A percentile compares a stretch with the other conserved stretches of the same genome.
These are phyloP conservation scores for Beauveria sp. DNA, from an alignment of 2,329 filamentous ascomycete species.

Conservation along the genomic window DNA sequence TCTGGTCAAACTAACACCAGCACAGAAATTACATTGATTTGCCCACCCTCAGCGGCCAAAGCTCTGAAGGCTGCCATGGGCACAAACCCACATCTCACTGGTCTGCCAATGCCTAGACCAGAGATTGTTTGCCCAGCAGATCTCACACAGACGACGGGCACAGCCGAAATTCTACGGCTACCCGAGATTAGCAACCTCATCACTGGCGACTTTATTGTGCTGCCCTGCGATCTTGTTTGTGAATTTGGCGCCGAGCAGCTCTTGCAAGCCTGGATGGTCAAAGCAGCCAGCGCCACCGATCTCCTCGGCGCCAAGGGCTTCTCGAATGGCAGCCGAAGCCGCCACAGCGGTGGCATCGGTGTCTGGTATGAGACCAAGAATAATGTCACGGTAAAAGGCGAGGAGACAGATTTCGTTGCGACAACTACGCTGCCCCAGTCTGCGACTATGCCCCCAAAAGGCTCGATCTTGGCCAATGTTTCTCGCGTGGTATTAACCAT, in stretches of 20 bases:
- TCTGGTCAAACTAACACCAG: slow-evolving; percentile 12
- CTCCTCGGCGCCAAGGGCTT: slow-evolving; percentile 42
- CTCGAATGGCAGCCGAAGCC: slow-evolving; percentile 28
- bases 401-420: slow-evolving; percentile 88
- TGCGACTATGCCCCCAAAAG: slow-evolving; percentile 36
- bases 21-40: slow-evolving; percentile 56
- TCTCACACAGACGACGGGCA: slow-evolving; percentile 77
- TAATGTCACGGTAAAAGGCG: slow-evolving; percentile 71
- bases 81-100: slow-evolving; percentile 70
- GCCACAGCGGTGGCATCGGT: slow-evolving; percentile 68
- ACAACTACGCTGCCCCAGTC: slow-evolving; percentile 59
- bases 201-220: slow-evolving; percentile 77
- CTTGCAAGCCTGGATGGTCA: slow-evolving; percentile 87
- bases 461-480: slow-evolving; percentile 58
- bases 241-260: slow-evolving; percentile 78
- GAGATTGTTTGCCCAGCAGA: slow-evolving; percentile 68
- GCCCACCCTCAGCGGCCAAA: slow-evolving; percentile 55
- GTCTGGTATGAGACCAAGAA: slow-evolving; percentile 86
- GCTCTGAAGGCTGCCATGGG: slow-evolving; percentile 64
- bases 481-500: slow-evolving; percentile 79
- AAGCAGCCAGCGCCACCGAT: slow-evolving; percentile 61
- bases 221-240: slow-evolving; percentile 91
- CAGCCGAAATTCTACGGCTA: slow-evolving; percentile 78
- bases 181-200: slow-evolving; percentile 74
- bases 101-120: slow-evolving; percentile 63